These are phyloP conservation scores for Cyberlindnera mycetangii DNA, from an alignment of 805 yeast genomes.

Conservation along the genomic window DNA sequence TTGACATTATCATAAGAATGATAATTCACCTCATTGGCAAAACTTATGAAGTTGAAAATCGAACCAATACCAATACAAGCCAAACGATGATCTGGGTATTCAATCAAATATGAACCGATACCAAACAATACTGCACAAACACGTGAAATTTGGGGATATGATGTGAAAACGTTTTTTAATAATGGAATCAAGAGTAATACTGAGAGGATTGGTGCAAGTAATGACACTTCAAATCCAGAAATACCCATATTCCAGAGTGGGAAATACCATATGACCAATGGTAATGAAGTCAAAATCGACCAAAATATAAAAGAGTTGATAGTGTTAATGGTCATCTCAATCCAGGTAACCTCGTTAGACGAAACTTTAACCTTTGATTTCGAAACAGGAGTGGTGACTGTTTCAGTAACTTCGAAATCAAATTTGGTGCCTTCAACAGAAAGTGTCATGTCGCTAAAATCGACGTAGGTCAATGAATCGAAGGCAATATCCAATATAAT, in stretches of 20 bases:
- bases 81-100: conserved; percentile 69
- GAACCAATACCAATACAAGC: conserved; percentile 64
- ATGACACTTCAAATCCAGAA: conserved; percentile 84
- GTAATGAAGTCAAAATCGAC: conserved; percentile 78
- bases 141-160: conserved; percentile 53
- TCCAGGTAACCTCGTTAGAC: conserved; percentile 27
- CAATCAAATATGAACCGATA: conserved; percentile 69
- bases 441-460: conserved; percentile 63
- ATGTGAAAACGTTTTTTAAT: conserved; percentile 36
- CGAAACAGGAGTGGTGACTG: not conserved
- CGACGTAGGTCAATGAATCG: conserved; percentile 74
- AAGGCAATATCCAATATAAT: conserved; percentile 80
- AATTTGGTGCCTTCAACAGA: conserved; percentile 22
- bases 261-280: conserved; percentile 92
- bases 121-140: conserved; percentile 58
- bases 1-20: conserved; percentile 22
- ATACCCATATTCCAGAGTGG: conserved; percentile 98
- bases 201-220: conserved; percentile 59
- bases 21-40: conserved; percentile 36
- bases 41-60: conserved; percentile 56
- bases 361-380: conserved; percentile 14
- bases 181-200: conserved; percentile 47
- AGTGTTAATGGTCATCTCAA: conserved; percentile 42
- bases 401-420: conserved; percentile 21
- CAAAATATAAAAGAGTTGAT: conserved; percentile 78